Base-by-base conservation (phyloP, 495 filamentous ascomycete genomes). In the Neurospora sp. region DNA sequence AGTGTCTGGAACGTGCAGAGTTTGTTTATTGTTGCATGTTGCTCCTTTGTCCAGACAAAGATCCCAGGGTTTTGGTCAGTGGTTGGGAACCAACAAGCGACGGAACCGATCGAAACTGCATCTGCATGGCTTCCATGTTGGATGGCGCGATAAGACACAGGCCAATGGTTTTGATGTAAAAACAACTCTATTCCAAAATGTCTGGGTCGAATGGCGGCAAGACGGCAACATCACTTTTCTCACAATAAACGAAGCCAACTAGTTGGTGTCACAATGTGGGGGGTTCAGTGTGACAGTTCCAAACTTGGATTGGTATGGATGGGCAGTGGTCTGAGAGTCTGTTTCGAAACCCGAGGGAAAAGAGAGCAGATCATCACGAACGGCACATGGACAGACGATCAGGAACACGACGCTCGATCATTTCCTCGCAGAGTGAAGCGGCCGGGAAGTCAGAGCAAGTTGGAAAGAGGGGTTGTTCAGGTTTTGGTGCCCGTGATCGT, bases 121-220 rank as follows among this genome's bases (percentile, higher is more conserved):
- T 71, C 75, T 70, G 70, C 74, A 71, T 61, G 73, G 39, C 39
- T 70, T 59, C 16, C 41, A 59, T 76, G 72, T 74, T 72, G 70
- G 74, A 76, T 76, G 72, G 53, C 48, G 69, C 74, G 75, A 77
- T 74, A 77, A 77, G 73, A 14, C 22, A 22, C 31, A 40, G 72
- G 39, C 74, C 74, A 76, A 76, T 76, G 42, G 72, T 11, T 35
- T 61, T 0, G 12, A 31, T 31, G 3, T 31, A 31, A 31, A 31
- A 31, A 31, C 27, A 31, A 31, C 27, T 31, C 27, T 31, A 31
- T 31, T n/a, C 44, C 53, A 61, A 14, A 35, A 61, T 35, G 53
- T 61, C 53, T 61, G 27, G 53, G 22, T 35, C 53, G 2, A 61
- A 35, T 7, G 53, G 53, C 53, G 53, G 53, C 53, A 61, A 35